phyloP scores from a whole-genome alignment of 306 rosid species.

The Oxytropis ochrocephala region DNA sequence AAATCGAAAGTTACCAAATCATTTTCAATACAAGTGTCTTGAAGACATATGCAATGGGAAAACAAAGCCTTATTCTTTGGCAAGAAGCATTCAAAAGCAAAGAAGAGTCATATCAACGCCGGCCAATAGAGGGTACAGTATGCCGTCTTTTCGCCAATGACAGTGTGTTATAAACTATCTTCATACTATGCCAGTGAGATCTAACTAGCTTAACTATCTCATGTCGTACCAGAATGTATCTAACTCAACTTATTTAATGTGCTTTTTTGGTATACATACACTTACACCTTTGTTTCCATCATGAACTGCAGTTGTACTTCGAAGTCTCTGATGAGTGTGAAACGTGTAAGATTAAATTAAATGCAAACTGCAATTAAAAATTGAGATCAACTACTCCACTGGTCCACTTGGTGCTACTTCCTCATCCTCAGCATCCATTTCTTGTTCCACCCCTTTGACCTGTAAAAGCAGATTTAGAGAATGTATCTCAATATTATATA shows the following conservation, averaged over 20 bases:
- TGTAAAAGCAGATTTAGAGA: constrained; percentile 26
- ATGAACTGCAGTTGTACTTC: constrained; percentile 17
- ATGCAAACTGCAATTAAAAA: background rate
- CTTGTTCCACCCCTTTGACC: constrained; percentile 95
- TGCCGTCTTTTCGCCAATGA: background rate
- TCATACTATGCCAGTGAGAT: constrained; percentile 1
- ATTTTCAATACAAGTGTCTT: background rate
- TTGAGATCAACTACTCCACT: constrained; percentile 34
- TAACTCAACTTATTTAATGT: constrained; percentile 15
- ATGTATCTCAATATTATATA: background rate
- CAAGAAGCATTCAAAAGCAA: background rate
- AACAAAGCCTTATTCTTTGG: background rate
- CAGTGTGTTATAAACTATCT: background rate
- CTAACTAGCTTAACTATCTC: constrained; percentile 17
- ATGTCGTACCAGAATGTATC: constrained; percentile 7
- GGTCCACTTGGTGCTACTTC: constrained; percentile 47
- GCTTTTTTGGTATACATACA: background rate
- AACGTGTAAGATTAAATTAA: background rate
- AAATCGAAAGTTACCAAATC: background rate
- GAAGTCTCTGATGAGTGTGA: background rate
- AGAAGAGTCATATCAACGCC: background rate
- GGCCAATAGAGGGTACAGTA: background rate
- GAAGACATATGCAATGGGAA: background rate
- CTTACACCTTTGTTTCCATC: constrained; percentile 16
- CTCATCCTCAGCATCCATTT: constrained; percentile 66